Conservation (phyloP, 495 filamentous ascomycete genomes). For the Xylaria grammica region DNA sequence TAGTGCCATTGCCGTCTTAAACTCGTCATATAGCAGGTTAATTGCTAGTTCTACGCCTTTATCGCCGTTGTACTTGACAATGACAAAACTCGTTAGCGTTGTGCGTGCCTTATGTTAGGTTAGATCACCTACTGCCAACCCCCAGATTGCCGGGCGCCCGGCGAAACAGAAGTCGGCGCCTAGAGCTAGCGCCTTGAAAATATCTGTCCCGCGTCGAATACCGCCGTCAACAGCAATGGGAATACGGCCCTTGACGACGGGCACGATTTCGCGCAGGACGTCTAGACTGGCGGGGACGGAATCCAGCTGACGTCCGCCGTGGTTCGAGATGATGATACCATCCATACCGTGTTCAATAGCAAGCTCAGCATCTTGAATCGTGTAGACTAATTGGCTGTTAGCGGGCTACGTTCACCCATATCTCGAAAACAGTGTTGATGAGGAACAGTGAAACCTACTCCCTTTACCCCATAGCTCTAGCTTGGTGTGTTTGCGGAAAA, state of each 20-base stretch:
- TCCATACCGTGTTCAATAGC: conserved; percentile 41
- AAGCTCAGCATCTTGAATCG: conserved; percentile 41
- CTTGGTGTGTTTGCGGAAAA: too few species aligned
- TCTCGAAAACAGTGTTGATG: too few species aligned
- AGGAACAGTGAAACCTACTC: too few species aligned
- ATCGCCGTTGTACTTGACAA: conserved; percentile 3
- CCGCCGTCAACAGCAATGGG: conserved; percentile 41
- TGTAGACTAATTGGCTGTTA: background rate
- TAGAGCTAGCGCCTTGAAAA: conserved; percentile 55
- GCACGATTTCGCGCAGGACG: conserved; percentile 49
- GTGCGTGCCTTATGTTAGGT: background rate
- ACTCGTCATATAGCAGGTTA: conserved; percentile 3
- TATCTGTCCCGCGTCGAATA: conserved; percentile 45
- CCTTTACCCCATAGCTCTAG: too few species aligned
- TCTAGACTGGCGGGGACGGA: conserved; percentile 52
- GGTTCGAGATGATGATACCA: conserved; percentile 51
- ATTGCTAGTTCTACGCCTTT: background rate
- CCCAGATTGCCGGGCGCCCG: conserved; percentile 48
- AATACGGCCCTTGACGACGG: conserved; percentile 42
- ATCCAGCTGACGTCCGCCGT: conserved; percentile 52
- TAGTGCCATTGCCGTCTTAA: too few species aligned
- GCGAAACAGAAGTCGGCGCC: conserved; percentile 49
- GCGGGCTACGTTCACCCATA: too few species aligned
- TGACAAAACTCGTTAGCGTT: background rate
- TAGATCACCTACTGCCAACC: conserved; percentile 41